Evolutionary conservation across 2,329 filamentous ascomycete species (phyloP).

Genomic region (Periconia digitata): DNA sequence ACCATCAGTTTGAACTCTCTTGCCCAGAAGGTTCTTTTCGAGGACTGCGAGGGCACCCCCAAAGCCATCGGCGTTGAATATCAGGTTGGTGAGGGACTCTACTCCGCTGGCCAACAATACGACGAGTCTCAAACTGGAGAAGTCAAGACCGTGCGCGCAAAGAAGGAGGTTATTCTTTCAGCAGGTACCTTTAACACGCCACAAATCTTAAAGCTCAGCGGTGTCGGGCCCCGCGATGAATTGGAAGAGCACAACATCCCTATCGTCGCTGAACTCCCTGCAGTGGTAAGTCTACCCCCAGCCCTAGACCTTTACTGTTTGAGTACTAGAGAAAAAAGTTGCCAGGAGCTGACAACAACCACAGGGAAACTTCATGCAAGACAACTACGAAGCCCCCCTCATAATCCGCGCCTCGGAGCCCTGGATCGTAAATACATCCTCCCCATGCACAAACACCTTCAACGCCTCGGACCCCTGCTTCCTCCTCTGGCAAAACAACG

Average conservation of each 20-base stretch:
- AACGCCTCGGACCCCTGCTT: conserved; percentile 45
- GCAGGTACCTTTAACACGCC: conserved; percentile 61
- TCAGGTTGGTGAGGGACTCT: conserved; percentile 50
- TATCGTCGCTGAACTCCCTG: conserved; percentile 56
- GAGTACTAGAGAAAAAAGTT: too few species aligned
- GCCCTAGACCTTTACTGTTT: conserved; percentile 3
- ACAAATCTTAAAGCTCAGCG: conserved; percentile 63
- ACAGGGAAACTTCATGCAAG: conserved; percentile 60
- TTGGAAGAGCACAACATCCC: conserved; percentile 56
- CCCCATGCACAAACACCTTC: conserved; percentile 32
- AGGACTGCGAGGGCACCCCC: conserved; percentile 28
- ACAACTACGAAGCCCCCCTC: conserved; percentile 54
- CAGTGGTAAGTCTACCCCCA: conserved; percentile 53
- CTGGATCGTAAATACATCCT: conserved; percentile 2
- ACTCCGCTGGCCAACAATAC: conserved; percentile 23
- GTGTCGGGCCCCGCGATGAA: conserved; percentile 57
- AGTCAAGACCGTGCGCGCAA: neutral
- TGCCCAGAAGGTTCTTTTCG: conserved; percentile 2
- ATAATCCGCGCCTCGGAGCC: conserved; percentile 41
- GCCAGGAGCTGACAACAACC: neutral
- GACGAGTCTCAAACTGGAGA: neutral
- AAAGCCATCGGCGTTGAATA: conserved; percentile 54
- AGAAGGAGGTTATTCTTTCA: conserved; percentile 12
- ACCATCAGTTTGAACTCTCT: conserved; percentile 7
- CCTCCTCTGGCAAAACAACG: conserved; percentile 40